Conservation (phyloP, 2,329 filamentous ascomycete species). For the Botryotinia globosa region DNA sequence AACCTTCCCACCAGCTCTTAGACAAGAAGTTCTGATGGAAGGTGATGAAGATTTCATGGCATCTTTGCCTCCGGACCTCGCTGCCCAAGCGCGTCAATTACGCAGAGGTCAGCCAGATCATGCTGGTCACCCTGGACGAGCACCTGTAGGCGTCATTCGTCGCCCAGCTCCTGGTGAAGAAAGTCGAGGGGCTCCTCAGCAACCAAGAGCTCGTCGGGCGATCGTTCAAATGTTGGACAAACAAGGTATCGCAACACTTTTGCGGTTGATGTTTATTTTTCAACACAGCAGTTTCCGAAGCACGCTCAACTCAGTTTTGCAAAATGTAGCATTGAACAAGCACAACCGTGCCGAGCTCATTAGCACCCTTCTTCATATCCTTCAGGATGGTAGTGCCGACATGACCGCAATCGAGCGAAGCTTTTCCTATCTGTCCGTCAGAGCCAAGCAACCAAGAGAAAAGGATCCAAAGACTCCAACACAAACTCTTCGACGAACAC, state of each 20-base stretch:
- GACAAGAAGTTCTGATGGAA: slow-evolving; percentile 84
- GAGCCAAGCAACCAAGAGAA: slow-evolving; percentile 75
- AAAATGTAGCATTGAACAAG: slow-evolving; percentile 93
- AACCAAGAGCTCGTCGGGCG: slow-evolving; percentile 70
- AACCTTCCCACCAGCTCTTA: slow-evolving; percentile 79
- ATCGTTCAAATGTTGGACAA: slow-evolving; percentile 98
- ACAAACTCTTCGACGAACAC: slow-evolving; percentile 71
- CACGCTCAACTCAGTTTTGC: slow-evolving; percentile 81
- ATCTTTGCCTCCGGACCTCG: slow-evolving; percentile 79
- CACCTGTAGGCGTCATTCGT: slow-evolving; percentile 42
- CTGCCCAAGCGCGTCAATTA: slow-evolving; percentile 78
- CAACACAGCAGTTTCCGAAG: slow-evolving; percentile 83
- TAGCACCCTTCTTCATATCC: slow-evolving; percentile 84
- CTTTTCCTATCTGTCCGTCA: slow-evolving; percentile 87
- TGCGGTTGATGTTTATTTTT: slow-evolving; percentile 97
- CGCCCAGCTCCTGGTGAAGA: slow-evolving; percentile 47
- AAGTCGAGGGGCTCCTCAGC: slow-evolving; percentile 30
- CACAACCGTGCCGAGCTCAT: slow-evolving; percentile 93
- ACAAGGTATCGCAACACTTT: slow-evolving; percentile 87
- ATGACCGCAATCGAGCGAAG: slow-evolving; percentile 92
- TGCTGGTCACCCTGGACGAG: slow-evolving; percentile 28
- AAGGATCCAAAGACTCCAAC: slow-evolving; percentile 68
- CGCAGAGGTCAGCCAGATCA: slow-evolving; percentile 45
- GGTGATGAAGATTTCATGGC: slow-evolving; percentile 86
- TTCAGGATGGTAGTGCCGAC: slow-evolving; percentile 93